Evolutionary conservation across 106 monocot genomes (phyloP), one percentile per base, ranked within the genome.

Genomic region (Iris macrosiphon): DNA sequence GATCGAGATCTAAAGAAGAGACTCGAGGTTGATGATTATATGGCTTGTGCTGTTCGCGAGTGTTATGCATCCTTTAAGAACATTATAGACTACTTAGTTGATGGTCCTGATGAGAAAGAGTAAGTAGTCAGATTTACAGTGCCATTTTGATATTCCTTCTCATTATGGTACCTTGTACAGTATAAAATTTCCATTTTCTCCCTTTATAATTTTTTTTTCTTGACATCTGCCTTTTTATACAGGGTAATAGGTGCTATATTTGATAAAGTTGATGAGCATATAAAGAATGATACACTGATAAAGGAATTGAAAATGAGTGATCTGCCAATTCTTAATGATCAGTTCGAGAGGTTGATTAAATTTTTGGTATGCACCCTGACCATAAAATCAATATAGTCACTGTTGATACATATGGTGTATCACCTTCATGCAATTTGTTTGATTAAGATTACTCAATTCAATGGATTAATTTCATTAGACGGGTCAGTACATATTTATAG

Each of bases 31-130:
- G 92, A 92, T 66, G 20, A 18, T 42, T 92, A 92, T 58, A 86
- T 92, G 86, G 41, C 18, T 33, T 75, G 55, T 74, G 92, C 92
- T 52, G 82, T 92, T 59, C 33, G 55, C 40, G 92, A 92, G 30
- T 82, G 92, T 40, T 92, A 92, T 72, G 58, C 48, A 22, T 82
- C 86, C n/a, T 86, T 86, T 56, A 79, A 54, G 26, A 86, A 68
- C 41, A 82, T 92, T 45, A 75, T 92, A 32, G 82, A 63, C 2
- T 54, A 64, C 43, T 57, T 92, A 44, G 86, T 92, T 41, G 45
- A 57, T 31, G 82, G 86, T 31, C 23, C 9, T n/a, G 32, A 13
- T 22, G 92, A 92, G 52, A 73, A 69, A 66, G 40, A 64, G 89
- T 89, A 58, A 61, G 80, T n/a, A n/a, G n/a, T n/a, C n/a, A n/a